Conservation (phyloP, 108 stramenopile species). For the Nitzschia inconspicua region DNA sequence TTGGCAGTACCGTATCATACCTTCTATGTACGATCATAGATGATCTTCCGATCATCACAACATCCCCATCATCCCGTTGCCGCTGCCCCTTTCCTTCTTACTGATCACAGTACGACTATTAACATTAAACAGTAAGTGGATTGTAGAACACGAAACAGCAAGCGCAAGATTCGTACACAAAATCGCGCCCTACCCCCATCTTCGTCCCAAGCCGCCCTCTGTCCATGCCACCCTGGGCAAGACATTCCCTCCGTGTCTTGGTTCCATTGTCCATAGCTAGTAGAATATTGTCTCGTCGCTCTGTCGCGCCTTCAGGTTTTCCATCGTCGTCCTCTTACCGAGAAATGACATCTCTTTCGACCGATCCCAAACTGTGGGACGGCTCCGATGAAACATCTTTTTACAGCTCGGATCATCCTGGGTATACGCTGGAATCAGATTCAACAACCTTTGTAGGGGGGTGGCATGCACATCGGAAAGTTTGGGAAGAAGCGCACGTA, state of each 20-base stretch:
- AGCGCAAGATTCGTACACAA: no score
- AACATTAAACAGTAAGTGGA: no score
- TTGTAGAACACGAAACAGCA: no score
- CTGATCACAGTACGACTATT: no score
- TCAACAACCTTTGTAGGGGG: constrained; percentile 34
- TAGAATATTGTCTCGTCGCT: background rate
- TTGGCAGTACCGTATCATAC: no score
- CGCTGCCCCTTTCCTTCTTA: no score
- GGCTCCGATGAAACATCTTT: constrained; percentile 31
- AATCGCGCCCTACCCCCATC: no score
- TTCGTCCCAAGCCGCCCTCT: no score
- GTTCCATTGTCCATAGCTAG: background rate
- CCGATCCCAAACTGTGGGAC: constrained; percentile 14
- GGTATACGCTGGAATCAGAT: constrained; percentile 40
- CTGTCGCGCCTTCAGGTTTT: background rate
- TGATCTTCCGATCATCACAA: no score
- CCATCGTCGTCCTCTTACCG: background rate
- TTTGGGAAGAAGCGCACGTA: constrained; percentile 8
- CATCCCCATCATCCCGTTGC: no score
- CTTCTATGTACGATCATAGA: no score
- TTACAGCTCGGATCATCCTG: constrained; percentile 32
- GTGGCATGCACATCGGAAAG: constrained; percentile 43
- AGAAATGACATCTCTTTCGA: background rate
- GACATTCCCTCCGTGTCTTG: background rate
- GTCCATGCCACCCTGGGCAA: background rate